phyloP scores from a whole-genome alignment of 2,329 filamentous ascomycete species.

The Epichloe brachyelytri region DNA sequence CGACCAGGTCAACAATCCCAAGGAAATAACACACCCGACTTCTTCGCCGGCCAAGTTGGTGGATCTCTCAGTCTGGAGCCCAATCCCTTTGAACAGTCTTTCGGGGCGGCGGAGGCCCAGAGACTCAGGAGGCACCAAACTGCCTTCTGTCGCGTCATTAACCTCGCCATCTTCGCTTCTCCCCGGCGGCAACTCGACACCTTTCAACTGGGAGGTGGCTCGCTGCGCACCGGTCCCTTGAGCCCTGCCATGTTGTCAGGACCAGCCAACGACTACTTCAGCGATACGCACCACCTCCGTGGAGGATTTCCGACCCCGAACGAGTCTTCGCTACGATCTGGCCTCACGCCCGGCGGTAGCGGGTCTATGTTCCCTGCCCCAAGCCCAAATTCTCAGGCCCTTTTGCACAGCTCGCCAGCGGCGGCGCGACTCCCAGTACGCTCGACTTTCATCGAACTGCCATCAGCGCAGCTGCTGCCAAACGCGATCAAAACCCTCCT shows the following conservation, averaged over 20 bases:
- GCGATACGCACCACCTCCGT: conserved; percentile 62
- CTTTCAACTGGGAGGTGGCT: conserved; percentile 72
- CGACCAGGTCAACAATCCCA: conserved; percentile 40
- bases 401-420: conserved; percentile 67
- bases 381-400: conserved; percentile 72
- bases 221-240: conserved; percentile 78
- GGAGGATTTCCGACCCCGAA: conserved; percentile 89
- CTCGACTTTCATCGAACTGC: conserved; percentile 93
- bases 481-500: conserved; percentile 33
- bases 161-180: conserved; percentile 79
- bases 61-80: conserved; percentile 63
- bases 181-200: conserved; percentile 57
- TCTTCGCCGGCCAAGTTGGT: conserved; percentile 47
- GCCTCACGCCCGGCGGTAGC: conserved; percentile 84
- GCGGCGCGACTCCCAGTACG: conserved; percentile 77
- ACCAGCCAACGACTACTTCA: conserved; percentile 75
- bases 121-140: conserved; percentile 70
- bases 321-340: conserved; percentile 85
- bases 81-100: conserved; percentile 95
- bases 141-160: conserved; percentile 81
- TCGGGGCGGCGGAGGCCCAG: conserved; percentile 52
- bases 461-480: conserved; percentile 60
- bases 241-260: conserved; percentile 97
- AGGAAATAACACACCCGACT: conserved; percentile 49
- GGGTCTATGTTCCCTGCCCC: conserved; percentile 95